A percentile compares a stretch with the other conserved stretches of the same genome.
These are phyloP conservation scores for Beauveria caledonica DNA, from an alignment of 2,329 filamentous ascomycete species.

Conservation along the genomic window DNA sequence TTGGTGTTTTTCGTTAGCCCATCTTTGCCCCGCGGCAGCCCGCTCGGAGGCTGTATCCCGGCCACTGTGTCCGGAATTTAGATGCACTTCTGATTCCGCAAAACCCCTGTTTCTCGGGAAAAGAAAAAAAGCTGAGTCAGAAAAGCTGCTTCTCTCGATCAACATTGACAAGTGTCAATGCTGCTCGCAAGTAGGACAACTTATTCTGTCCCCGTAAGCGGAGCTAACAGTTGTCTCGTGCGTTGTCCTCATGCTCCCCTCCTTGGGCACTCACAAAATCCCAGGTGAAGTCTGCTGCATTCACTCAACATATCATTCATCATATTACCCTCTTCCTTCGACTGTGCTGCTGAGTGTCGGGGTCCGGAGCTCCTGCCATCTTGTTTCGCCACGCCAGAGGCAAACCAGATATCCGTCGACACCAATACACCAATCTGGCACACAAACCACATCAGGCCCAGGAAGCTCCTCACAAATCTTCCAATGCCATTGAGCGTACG, in stretches of 20 bases:
- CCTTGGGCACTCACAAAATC: neutral
- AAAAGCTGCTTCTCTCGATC: neutral
- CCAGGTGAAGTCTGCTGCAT: neutral
- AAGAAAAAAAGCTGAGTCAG: neutral
- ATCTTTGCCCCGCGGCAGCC: slow-evolving; percentile 6
- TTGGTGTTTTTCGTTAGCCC: slow-evolving; percentile 3
- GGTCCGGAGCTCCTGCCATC: neutral
- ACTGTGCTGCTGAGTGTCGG: neutral
- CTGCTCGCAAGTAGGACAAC: neutral
- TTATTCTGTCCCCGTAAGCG: neutral
- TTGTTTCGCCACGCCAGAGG: neutral
- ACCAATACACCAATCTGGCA: neutral
- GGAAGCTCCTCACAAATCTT: neutral
- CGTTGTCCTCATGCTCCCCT: neutral
- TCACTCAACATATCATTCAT: neutral
- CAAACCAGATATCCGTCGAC: neutral
- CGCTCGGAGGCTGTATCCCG: slow-evolving; percentile 1
- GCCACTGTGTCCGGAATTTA: neutral
- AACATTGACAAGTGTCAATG: slow-evolving; percentile 2
- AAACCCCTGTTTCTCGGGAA: neutral
- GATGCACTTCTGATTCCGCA: neutral
- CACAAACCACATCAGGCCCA: neutral
- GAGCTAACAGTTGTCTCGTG: neutral
- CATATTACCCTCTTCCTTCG: neutral
- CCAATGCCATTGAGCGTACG: neutral